Evolutionary conservation across 352 stramenopile species (phyloP).

Genomic region (Phytophthora fragariae): DNA sequence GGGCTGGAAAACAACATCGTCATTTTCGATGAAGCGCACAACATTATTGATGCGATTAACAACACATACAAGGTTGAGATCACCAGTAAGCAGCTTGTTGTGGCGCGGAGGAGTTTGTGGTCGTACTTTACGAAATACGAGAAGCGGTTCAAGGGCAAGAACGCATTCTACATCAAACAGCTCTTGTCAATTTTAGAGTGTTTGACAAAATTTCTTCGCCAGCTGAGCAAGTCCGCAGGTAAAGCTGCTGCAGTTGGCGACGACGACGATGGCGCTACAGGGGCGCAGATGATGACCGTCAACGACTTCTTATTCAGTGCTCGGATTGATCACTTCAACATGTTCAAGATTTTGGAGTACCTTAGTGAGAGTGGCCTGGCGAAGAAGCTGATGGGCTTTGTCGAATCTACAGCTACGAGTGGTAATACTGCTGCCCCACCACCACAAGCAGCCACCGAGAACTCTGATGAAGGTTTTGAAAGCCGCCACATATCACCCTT

Average conservation of each 20-base stretch:
- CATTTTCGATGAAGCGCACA: conserved; percentile 99
- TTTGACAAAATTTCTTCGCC: conserved; percentile 81
- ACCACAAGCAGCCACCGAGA: conserved; percentile 2
- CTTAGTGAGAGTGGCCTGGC: conserved; percentile 77
- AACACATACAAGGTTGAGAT: conserved; percentile 88
- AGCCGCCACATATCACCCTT: conserved; percentile 86
- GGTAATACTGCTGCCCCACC: background rate
- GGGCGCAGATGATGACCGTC: conserved; percentile 78
- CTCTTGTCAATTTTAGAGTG: conserved; percentile 79
- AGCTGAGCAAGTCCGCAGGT: conserved; percentile 43
- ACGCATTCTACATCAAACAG: conserved; percentile 92
- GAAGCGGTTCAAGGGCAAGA: conserved; percentile 87
- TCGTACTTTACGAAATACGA: conserved; percentile 91
- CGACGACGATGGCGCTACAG: conserved; percentile 35
- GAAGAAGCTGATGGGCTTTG: conserved; percentile 87
- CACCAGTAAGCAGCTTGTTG: conserved; percentile 77
- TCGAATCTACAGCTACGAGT: conserved; percentile 51
- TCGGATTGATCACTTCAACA: conserved; percentile 87
- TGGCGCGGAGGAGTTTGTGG: conserved; percentile 80
- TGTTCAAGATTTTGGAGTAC: conserved; percentile 92
- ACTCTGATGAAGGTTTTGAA: conserved; percentile 60
- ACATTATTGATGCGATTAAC: conserved; percentile 97
- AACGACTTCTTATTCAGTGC: conserved; percentile 89
- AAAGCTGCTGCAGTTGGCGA: conserved; percentile 10
- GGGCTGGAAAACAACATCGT: conserved; percentile 92